Base-by-base conservation (phyloP, 805 yeast species). In the Saturnispora halmiae region DNA sequence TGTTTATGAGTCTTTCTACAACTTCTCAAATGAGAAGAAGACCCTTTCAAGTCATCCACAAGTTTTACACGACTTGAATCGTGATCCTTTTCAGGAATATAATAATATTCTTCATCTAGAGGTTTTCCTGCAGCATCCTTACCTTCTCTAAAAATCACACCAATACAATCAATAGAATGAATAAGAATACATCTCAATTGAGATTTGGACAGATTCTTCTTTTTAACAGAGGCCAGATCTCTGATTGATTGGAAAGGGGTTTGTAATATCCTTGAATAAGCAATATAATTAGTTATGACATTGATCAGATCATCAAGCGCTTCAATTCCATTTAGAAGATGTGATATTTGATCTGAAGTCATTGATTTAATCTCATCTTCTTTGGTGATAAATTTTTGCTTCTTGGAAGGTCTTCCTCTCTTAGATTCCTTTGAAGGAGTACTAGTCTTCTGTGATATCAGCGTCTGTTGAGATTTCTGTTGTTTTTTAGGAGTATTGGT, bases 41-140 rank as follows among this genome's bases (percentile, higher is more conserved):
- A 74, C 9, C 96, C 96, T 56, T 85, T 82, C 40, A 86, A 65
- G 34, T 82, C 79, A 38, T 75, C 72, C 5, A 88, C 94, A 48
- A 87, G 63, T 36, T 61, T 60, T 31, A 75, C 77, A 56, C 98
- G 77, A 36, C 77, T 77, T 21, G 56, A 53, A 54, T 90, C 95
- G 28, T 62, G 56, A 60, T 92, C 98, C 34, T 77, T 72, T 50
- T 87, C 97, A 3, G 87, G 78, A 43, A 79, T 77, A 56, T 92
- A 92, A 60, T 87, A 92, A 56, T 85, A 92, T 58, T 92, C 96
- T 58, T 86, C 94, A 50, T 90, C 97, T 46, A 92, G 67, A 3
- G 83, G 84, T 59, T 87, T 86, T 9, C 97, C 98, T 2, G 96
- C 94, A 3, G 97, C 96, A 61, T 92, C 98, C 59, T 87, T 88